A percentile compares a stretch with the other conserved stretches of the same genome.
Evolutionary conservation across 148 eudicot species (phyloP).

Genomic region (Polygonum aviculare): DNA sequence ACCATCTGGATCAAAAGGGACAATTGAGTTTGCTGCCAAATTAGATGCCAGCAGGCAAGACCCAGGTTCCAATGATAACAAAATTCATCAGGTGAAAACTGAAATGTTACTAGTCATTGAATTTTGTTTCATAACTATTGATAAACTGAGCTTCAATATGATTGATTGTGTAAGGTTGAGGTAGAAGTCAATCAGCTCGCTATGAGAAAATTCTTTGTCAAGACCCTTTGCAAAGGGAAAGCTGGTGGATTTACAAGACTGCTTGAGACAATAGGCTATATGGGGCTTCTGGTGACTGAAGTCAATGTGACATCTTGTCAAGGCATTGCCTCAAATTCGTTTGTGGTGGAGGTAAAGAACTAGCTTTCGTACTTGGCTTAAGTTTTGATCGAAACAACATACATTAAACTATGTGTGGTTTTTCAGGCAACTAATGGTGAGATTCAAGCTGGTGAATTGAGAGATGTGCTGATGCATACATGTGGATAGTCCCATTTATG

Average conservation of each 20-base stretch:
- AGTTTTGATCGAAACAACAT: neutral
- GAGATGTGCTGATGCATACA: slow-evolving; percentile 2
- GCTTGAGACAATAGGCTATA: slow-evolving; percentile 39
- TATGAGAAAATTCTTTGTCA: slow-evolving; percentile 40
- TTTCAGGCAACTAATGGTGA: slow-evolving; percentile 1
- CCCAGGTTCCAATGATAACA: neutral
- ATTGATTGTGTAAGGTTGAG: slow-evolving; percentile 8
- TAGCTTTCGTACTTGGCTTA: neutral
- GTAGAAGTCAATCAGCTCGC: slow-evolving; percentile 56
- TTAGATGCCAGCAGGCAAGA: neutral
- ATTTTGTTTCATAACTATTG: neutral
- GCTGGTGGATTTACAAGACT: slow-evolving; percentile 44
- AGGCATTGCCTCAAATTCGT: slow-evolving; percentile 30
- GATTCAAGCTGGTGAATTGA: slow-evolving; percentile 7
- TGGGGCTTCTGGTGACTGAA: slow-evolving; percentile 46
- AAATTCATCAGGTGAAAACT: neutral
- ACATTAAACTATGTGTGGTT: neutral
- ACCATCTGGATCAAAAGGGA: slow-evolving; percentile 8
- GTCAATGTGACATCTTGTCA: slow-evolving; percentile 43
- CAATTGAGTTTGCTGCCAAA: neutral
- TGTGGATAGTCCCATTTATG: neutral
- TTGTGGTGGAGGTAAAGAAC: slow-evolving; percentile 38
- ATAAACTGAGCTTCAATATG: neutral
- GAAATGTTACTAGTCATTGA: neutral
- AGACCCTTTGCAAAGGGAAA: slow-evolving; percentile 25